Evolutionary conservation across 306 rosid genomes (phyloP), one percentile per base, ranked within the genome.

Genomic region (Medicago arabica): DNA sequence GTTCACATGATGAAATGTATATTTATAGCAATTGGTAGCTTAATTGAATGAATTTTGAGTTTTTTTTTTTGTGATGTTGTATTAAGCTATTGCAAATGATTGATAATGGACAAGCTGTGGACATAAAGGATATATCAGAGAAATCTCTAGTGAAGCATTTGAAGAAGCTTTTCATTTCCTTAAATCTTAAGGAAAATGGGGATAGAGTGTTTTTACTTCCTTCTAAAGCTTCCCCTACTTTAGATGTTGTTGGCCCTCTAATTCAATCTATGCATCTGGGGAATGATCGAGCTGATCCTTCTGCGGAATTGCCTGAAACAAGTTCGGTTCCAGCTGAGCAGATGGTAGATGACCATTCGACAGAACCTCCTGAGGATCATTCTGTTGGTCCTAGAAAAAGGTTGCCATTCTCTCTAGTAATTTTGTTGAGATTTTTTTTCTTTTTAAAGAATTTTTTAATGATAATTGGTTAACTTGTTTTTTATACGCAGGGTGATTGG

Each of bases 81-180:
- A 19, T 70, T 78, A 50, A 93, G 98, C 90, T 93, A 77, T 79
- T 93, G 86, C 87, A 86, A 87, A 93, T 91, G 97, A 88, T 93
- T 84, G 98, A 93, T 84, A 83, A 75, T 67, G 96, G 98, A 15
- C 97, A 91, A 89, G 98, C 98, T 23, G 97, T 93, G 83, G 97
- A 93, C 77, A 88, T 91, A 62, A 93, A 86, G 75, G 97, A 93
- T 44, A 86, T 93, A 78, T 91, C 98, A 38, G 98, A 87, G 70
- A 77, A 43, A 67, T 67, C 88, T 77, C 77, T 93, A 50, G 57
- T 77, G 71, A 93, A 83, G 82, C 88, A 86, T 86, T 59, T 93
- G 75, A 87, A 88, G 83, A 91, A 86, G 91, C 76, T 91, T 14
- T 93, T 93, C 68, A 81, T 72, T 78, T 86, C 98, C 5, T 79